phyloP scores from a whole-genome alignment of 1,284 basidiomycete genomes.

The Boletus sp. region DNA sequence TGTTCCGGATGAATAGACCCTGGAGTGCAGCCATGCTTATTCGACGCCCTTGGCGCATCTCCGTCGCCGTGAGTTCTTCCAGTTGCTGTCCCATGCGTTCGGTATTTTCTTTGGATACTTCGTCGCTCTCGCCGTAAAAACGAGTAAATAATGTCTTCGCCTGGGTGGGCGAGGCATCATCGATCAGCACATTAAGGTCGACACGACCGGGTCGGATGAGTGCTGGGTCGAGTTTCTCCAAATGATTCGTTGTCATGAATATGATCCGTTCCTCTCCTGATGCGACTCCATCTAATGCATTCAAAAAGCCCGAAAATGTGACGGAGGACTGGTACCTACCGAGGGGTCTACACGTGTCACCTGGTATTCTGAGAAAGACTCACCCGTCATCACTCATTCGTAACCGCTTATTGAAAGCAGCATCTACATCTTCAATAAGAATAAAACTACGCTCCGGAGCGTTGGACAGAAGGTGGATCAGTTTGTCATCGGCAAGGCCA shows the following conservation, averaged over 20 bases:
- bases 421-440: constrained; percentile 95
- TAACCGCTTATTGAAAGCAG: constrained; percentile 92
- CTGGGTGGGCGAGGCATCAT: constrained; percentile 84
- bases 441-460: constrained; percentile 91
- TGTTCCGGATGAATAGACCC: constrained; percentile 84
- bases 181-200: constrained; percentile 81
- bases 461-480: constrained; percentile 91
- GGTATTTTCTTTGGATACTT: constrained; percentile 34
- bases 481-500: constrained; percentile 94
- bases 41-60: constrained; percentile 49
- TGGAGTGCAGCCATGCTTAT: constrained; percentile 94
- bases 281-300: constrained; percentile 96
- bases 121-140: constrained; percentile 69
- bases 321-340: constrained; percentile 86
- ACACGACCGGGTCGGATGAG: constrained; percentile 94
- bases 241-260: constrained; percentile 99
- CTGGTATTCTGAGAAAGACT: constrained; percentile 19
- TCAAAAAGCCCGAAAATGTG: constrained; percentile 96
- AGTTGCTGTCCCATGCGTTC: constrained; percentile 48
- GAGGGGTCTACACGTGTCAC: constrained; percentile 13
- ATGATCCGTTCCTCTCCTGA: constrained; percentile 96
- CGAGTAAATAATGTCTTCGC: constrained; percentile 76
- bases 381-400: constrained; percentile 89
- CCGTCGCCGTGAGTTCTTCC: constrained; percentile 49
- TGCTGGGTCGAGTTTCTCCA: constrained; percentile 80